Percentiles rank a stretch among this genome's conserved stretches.
Conservation (phyloP, 495 filamentous ascomycete species). For the Amniculicola lignicola region DNA sequence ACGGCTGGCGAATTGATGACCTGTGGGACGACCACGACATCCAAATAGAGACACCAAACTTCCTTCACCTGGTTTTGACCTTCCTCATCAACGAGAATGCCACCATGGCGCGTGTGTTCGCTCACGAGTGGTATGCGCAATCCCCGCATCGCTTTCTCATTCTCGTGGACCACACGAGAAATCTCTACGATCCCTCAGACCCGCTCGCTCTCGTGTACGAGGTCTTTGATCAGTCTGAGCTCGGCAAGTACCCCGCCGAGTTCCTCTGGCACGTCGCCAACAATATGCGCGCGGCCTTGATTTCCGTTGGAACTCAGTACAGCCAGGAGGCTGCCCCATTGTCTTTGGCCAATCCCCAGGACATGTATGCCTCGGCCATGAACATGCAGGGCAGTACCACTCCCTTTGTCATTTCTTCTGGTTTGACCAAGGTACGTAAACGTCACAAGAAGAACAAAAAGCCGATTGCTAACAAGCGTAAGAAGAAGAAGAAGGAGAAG, state of each 20-base stretch:
- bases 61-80: conserved; percentile 40
- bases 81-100: conserved; percentile 19
- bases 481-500: too few species aligned
- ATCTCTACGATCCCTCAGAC: conserved; percentile 2
- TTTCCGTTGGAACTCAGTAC: not conserved
- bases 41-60: conserved; percentile 44
- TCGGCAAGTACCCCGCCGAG: not conserved
- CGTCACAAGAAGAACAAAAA: too few species aligned
- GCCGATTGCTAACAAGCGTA: too few species aligned
- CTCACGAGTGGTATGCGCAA: conserved; percentile 6
- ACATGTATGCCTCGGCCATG: too few species aligned
- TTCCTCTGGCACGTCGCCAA: conserved; percentile 23
- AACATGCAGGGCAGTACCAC: too few species aligned
- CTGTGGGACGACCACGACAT: conserved; percentile 56
- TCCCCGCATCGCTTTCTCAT: conserved; percentile 16
- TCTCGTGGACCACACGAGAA: not conserved
- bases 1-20: conserved; percentile 43
- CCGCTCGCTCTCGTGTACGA: conserved; percentile 14
- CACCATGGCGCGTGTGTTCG: not conserved
- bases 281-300: conserved; percentile 6
- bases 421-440: too few species aligned
- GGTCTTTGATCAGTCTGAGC: conserved; percentile 16
- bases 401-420: too few species aligned
- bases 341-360: too few species aligned
- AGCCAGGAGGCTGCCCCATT: not conserved